Base-by-base conservation (phyloP, 129 eudicot genomes). In the Flaveria robusta region DNA sequence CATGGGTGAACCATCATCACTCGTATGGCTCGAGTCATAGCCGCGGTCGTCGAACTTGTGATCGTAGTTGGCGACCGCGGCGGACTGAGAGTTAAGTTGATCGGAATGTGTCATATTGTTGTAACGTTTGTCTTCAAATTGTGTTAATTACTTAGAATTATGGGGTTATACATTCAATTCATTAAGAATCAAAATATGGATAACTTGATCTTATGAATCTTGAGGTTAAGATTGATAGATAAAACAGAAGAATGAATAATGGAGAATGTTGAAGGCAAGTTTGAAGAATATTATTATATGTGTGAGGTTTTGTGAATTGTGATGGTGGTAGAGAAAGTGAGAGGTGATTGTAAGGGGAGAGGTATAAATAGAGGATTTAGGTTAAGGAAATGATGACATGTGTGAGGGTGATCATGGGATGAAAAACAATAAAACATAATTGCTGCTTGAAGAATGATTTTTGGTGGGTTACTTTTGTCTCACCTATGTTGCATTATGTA, bases 1-100 rank as follows among this genome's bases (percentile, higher is more conserved):
- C 65, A 58, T 58, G 16, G 65, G 65, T 58, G 31, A 55, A 55
- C 13, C 63, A 0, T 55, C 63, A 55, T 55, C 60, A 18, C 60
- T 54, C 60, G 8, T 34, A 34, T 34, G 39, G 39, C 39, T 34
- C 39, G 39, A 34, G 39, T 34, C 39, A 7, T 34, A 34, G 39
- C 8, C 39, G 39, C 5, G 9, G 60, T 54, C 60, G 2, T 50
- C 56, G n/a, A n/a, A n/a, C n/a, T n/a, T n/a, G n/a, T n/a, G n/a
- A n/a, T n/a, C n/a, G 8, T 34, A 34, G 39, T 34, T 34, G 1
- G 39, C 0, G 39, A 34, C 39, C 7, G 39, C 39, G 39, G 39
- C 5, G 4, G 39, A 6, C 39, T 34, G 39, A 10, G 20, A 9
- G 5, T 55, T 55, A 22, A 8, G 22, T 22, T 55, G 63, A 19